These are phyloP conservation scores for Stentor coeruleus DNA, from an alignment of 73 alveolate genomes.

Conservation along the genomic window DNA sequence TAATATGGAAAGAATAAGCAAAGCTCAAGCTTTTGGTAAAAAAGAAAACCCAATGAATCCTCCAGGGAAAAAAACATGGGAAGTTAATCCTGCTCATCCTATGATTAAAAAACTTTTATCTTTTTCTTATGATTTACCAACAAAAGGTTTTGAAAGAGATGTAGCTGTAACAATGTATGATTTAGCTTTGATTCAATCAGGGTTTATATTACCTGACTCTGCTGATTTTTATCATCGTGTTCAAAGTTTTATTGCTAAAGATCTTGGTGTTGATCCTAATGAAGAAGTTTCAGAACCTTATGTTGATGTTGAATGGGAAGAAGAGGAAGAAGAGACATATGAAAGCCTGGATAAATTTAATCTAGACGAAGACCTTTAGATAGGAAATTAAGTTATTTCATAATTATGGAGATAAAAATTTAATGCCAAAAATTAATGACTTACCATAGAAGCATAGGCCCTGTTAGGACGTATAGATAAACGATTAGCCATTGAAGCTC, in stretches of 20 bases:
- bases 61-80: slow-evolving; percentile 91
- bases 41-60: slow-evolving; percentile 69
- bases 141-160: slow-evolving; percentile 56
- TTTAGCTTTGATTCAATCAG: slow-evolving; percentile 77
- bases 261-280: slow-evolving; percentile 62
- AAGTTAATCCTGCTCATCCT: slow-evolving; percentile 96
- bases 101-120: slow-evolving; percentile 77
- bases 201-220: slow-evolving; percentile 69
- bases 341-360: slow-evolving; percentile 25
- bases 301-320: slow-evolving; percentile 62
- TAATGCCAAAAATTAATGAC: too few relatives aligned
- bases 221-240: slow-evolving; percentile 48
- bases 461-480: neutral
- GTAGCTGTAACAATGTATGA: slow-evolving; percentile 63
- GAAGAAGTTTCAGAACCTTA: slow-evolving; percentile 63
- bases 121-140: slow-evolving; percentile 65
- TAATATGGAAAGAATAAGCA: slow-evolving; percentile 94
- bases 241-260: slow-evolving; percentile 60
- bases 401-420: too few relatives aligned
- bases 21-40: slow-evolving; percentile 95
- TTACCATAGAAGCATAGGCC: neutral
- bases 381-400: slow-evolving; percentile 37
- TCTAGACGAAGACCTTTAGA: slow-evolving; percentile 24
- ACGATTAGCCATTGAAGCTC: neutral
- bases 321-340: slow-evolving; percentile 47